Evolutionary conservation across 2,329 filamentous ascomycete species (phyloP), one percentile per base, ranked within the genome.

Genomic region (Fusarium goolgardi): DNA sequence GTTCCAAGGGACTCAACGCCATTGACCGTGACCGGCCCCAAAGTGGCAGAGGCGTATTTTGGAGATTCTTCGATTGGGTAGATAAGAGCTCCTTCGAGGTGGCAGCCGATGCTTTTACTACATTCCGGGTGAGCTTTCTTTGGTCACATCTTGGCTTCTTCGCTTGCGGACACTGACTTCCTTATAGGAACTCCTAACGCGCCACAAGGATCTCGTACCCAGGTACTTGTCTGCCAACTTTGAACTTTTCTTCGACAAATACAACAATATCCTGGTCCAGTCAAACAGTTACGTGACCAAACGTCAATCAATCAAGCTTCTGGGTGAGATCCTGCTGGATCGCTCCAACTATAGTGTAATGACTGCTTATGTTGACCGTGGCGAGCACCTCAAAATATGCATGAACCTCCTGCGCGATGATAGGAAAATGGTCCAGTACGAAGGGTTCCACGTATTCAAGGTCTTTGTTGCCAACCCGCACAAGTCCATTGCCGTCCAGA

Each of bases 391-490:
- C 72, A 99, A 99, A 82, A 91, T 98, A 69, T 96, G 94, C 82
- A 99, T 99, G 96, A 98, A 97, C 79, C 85, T 99, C 62, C 83
- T 99, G 64, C 90, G 94, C 71, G 96, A 98, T 78, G 95, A 98
- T 79, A 89, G 95, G 72, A 96, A 97, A 80, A 99, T 99, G 94
- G 96, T 99, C 65, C 96, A 98, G 80, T 99, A 99, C 78, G 96
- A 99, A 79, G 96, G 94, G 10, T 99, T 99, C 78, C 96, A 99
- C 78, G 95, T 99, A 41, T 99, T 99, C 86, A 99, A 99, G 84
- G 95, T 99, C 66, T 99, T 99, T 80, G 96, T 98, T 55, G 96
- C 96, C 63, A 99, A 99, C 78, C 96, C 96, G 10, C 94, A 98
- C 83, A 99, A 99, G 82, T 97, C 93, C n/a, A 85, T 95, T 63